Evolutionary conservation across 1,284 basidiomycete genomes (phyloP).

Genomic region (Phellinidium pouzarii): DNA sequence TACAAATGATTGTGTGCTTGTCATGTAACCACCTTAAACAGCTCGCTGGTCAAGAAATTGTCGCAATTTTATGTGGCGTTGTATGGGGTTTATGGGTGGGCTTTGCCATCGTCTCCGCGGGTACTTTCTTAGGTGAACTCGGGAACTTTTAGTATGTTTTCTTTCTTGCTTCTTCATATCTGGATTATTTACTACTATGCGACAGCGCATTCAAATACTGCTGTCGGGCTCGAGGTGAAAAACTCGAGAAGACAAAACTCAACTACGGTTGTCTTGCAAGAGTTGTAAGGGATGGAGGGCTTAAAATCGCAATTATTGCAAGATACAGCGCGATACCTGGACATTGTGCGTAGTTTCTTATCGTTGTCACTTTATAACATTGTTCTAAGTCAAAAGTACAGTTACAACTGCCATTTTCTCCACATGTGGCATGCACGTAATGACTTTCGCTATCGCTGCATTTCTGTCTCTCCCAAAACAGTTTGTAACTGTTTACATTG

Average conservation of each 20-base stretch:
- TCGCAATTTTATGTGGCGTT: slow-evolving; percentile 70
- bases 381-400: slow-evolving; percentile 22
- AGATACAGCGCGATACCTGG: slow-evolving; percentile 59
- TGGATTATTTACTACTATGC: not conserved
- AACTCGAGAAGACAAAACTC: slow-evolving; percentile 49
- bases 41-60: slow-evolving; percentile 75
- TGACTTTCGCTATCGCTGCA: slow-evolving; percentile 51
- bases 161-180: not conserved
- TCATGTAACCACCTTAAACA: slow-evolving; percentile 20
- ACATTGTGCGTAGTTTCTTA: slow-evolving; percentile 44
- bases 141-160: slow-evolving; percentile 30
- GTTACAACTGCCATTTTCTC: slow-evolving; percentile 60
- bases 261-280: slow-evolving; percentile 57
- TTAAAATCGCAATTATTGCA: slow-evolving; percentile 52
- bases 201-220: slow-evolving; percentile 41
- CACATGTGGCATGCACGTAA: slow-evolving; percentile 58
- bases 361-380: not conserved
- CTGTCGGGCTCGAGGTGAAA: slow-evolving; percentile 42
- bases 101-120: slow-evolving; percentile 36
- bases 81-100: slow-evolving; percentile 67
- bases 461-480: slow-evolving; percentile 59
- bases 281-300: slow-evolving; percentile 62
- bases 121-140: slow-evolving; percentile 30
- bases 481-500: slow-evolving; percentile 53
- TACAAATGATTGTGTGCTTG: not conserved